phyloP scores from a whole-genome alignment of 108 stramenopile genomes.

The Pseudonitzschia delicatissima region DNA sequence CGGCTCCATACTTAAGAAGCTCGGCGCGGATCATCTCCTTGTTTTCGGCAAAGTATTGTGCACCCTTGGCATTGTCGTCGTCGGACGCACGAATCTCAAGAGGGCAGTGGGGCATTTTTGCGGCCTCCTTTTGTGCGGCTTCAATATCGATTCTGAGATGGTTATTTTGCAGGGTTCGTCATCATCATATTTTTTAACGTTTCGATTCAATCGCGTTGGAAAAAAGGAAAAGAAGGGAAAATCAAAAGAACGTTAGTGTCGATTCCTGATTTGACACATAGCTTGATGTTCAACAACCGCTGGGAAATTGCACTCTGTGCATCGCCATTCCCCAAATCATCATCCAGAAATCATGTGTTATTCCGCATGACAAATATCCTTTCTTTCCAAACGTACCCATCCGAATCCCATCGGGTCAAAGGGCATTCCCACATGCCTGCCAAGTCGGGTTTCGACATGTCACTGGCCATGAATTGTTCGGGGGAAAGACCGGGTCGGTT shows the following conservation, averaged over 20 bases:
- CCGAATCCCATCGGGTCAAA: constrained; percentile 80
- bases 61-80: constrained; percentile 66
- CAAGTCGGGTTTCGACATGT: constrained; percentile 67
- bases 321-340: no score
- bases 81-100: constrained; percentile 59
- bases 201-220: no score
- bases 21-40: constrained; percentile 57
- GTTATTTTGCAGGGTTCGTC: background rate
- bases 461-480: constrained; percentile 70
- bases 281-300: no score
- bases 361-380: background rate
- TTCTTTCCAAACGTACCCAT: constrained; percentile 35
- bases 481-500: constrained; percentile 51
- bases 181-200: no score
- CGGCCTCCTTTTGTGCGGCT: constrained; percentile 54
- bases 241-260: constrained; percentile 1
- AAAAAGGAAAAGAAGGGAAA: background rate
- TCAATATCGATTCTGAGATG: constrained; percentile 52
- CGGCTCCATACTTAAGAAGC: constrained; percentile 71
- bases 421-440: constrained; percentile 89
- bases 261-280: no score
- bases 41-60: constrained; percentile 63
- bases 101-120: constrained; percentile 52
- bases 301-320: no score
- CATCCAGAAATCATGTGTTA: no score